These are phyloP conservation scores for Tolypocladium pustulatum DNA, from an alignment of 2,329 filamentous ascomycete species.

Conservation along the genomic window DNA sequence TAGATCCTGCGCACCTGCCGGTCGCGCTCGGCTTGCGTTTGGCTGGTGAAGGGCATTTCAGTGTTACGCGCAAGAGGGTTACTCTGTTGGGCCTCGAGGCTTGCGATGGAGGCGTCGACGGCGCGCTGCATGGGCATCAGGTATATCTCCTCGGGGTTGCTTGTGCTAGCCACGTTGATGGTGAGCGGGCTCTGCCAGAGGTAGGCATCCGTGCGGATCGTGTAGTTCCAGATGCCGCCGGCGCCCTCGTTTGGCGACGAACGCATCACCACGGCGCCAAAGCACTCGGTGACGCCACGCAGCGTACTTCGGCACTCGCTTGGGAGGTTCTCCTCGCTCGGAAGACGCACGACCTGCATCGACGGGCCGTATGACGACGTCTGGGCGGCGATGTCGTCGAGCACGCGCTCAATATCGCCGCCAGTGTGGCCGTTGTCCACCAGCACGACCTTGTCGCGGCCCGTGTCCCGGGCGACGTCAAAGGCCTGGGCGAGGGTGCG, in stretches of 20 bases:
- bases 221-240: constrained; percentile 73
- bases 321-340: constrained; percentile 46
- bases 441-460: constrained; percentile 62
- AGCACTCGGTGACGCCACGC: constrained; percentile 60
- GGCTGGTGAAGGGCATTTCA: constrained; percentile 68
- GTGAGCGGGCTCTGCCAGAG: constrained; percentile 44
- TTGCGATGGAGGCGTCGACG: constrained; percentile 63
- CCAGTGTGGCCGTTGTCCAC: constrained; percentile 63
- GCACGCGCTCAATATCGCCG: constrained; percentile 63
- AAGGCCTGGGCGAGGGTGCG: constrained; percentile 57
- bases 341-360: constrained; percentile 43
- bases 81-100: constrained; percentile 31
- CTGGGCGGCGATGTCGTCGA: constrained; percentile 49
- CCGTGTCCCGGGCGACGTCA: constrained; percentile 36
- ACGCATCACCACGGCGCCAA: constrained; percentile 63
- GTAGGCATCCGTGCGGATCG: constrained; percentile 63
- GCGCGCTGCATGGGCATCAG: constrained; percentile 69
- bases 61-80: constrained; percentile 28
- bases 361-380: constrained; percentile 42
- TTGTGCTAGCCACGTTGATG: constrained; percentile 51
- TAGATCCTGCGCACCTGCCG: constrained; percentile 58
- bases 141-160: constrained; percentile 71
- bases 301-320: constrained; percentile 53
- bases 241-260: constrained; percentile 63
- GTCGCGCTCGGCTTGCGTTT: constrained; percentile 56